phyloP scores from a whole-genome alignment of 139 green algal genomes.

The Chlamydomonas incerta region DNA sequence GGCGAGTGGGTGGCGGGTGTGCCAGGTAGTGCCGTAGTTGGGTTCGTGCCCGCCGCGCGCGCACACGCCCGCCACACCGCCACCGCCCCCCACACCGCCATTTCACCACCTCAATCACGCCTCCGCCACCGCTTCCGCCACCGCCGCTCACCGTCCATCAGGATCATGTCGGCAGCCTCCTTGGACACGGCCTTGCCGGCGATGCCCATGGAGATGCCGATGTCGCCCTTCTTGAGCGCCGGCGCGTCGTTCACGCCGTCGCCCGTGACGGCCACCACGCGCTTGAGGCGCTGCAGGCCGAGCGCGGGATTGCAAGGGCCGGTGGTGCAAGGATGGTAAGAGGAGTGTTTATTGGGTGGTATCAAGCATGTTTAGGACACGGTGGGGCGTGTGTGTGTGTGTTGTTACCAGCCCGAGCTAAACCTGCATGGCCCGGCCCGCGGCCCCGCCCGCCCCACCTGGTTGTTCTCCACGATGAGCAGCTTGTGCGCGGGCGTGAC shows the following conservation, averaged over 20 bases:
- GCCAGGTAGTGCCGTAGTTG: too few species aligned
- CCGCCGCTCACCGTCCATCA: constrained; percentile 79
- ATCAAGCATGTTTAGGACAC: too few species aligned
- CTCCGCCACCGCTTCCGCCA: constrained; percentile 36
- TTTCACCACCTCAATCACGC: constrained; percentile 82
- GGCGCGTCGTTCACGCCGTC: constrained; percentile 77
- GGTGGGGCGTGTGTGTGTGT: too few species aligned
- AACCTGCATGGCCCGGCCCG: too few species aligned
- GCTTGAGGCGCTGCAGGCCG: constrained; percentile 27
- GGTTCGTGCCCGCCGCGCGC: too few species aligned
- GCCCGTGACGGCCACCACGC: constrained; percentile 61
- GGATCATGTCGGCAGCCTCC: constrained; percentile 88
- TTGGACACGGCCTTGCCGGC: constrained; percentile 71
- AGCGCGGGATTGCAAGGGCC: too few species aligned
- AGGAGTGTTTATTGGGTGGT: too few species aligned
- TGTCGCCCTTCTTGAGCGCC: constrained; percentile 76
- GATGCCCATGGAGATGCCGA: constrained; percentile 79
- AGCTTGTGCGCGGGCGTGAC: constrained; percentile 80
- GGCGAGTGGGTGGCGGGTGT: too few species aligned
- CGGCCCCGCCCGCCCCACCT: constrained; percentile 5
- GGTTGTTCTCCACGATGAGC: constrained; percentile 80
- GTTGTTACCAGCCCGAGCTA: too few species aligned
- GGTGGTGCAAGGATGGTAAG: too few species aligned
- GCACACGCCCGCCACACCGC: too few species aligned
- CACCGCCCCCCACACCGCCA: too few species aligned